Evolutionary conservation across 1,139 yeast species (phyloP).

Genomic region (Scheffersomyces lignicola): DNA sequence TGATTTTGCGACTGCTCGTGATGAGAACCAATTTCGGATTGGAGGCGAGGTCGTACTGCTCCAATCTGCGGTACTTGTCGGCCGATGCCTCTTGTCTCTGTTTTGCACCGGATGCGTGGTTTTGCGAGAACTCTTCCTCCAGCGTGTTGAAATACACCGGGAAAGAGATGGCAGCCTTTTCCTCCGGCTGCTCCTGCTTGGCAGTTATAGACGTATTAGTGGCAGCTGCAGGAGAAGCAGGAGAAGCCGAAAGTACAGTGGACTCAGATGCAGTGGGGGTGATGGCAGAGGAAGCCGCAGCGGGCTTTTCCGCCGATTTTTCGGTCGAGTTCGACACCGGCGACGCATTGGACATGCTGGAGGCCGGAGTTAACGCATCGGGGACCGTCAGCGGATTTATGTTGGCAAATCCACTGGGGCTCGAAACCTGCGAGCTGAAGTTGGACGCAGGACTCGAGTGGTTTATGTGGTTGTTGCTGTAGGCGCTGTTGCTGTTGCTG

Average conservation of each 20-base stretch:
- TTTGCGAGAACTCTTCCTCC: conserved; percentile 13
- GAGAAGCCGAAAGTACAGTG: neutral
- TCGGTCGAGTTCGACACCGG: neutral
- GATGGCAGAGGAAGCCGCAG: too few species aligned
- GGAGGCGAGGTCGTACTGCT: conserved; percentile 11
- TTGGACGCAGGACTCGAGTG: conserved; percentile 2
- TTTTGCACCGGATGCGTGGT: conserved; percentile 6
- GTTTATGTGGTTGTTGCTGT: neutral
- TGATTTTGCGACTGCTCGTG: conserved; percentile 15
- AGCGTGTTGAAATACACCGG: conserved; percentile 24
- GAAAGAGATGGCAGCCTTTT: conserved; percentile 1
- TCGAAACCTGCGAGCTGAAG: conserved; percentile 2
- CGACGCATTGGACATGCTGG: conserved; percentile 2
- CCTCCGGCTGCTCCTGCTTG: conserved; percentile 4
- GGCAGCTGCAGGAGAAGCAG: conserved; percentile 1
- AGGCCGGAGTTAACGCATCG: conserved; percentile 3
- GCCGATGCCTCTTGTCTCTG: conserved; percentile 12
- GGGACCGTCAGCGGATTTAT: neutral
- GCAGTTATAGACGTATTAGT: neutral
- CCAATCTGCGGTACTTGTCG: conserved; percentile 15
- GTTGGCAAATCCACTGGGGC: conserved; percentile 3
- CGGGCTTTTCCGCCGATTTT: neutral
- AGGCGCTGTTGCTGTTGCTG: neutral
- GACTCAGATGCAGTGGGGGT: neutral
- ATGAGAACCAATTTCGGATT: conserved; percentile 14